Conservation (phyloP, 495 filamentous ascomycete genomes). For the Neurospora hispaniola region DNA sequence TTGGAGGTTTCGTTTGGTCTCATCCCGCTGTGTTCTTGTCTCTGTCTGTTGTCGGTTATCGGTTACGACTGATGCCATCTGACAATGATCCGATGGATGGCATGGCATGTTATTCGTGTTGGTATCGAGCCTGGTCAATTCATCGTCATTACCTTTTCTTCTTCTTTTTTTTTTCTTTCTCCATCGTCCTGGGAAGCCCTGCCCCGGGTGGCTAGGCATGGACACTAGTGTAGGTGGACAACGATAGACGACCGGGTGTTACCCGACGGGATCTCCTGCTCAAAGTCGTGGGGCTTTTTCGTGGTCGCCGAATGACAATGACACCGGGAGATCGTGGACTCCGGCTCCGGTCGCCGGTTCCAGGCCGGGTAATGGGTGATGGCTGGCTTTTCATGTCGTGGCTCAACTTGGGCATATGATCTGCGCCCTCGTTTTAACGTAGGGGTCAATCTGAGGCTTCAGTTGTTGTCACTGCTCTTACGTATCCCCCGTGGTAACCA, state of each 20-base stretch:
- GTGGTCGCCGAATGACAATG: not conserved
- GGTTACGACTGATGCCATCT: no score
- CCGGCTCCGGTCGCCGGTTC: not conserved
- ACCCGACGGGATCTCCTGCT: not conserved
- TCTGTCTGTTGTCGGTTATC: no score
- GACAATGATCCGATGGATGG: no score
- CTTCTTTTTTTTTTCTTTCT: no score
- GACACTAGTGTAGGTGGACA: not conserved
- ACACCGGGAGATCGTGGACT: not conserved
- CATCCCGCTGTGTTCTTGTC: not conserved
- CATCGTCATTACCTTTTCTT: no score
- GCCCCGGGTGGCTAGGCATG: no score
- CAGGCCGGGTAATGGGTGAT: not conserved
- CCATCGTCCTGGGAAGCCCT: no score
- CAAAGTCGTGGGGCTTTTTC: not conserved
- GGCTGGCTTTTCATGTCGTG: not conserved
- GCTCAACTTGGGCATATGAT: not conserved
- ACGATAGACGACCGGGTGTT: not conserved
- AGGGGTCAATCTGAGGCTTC: not conserved
- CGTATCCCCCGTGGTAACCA: not conserved
- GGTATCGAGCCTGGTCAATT: no score
- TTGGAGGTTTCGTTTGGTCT: not conserved
- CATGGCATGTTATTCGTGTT: no score
- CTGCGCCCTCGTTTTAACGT: not conserved
- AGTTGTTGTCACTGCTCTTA: not conserved